Conservation (phyloP, 306 rosid species). For the Betula pendula region DNA sequence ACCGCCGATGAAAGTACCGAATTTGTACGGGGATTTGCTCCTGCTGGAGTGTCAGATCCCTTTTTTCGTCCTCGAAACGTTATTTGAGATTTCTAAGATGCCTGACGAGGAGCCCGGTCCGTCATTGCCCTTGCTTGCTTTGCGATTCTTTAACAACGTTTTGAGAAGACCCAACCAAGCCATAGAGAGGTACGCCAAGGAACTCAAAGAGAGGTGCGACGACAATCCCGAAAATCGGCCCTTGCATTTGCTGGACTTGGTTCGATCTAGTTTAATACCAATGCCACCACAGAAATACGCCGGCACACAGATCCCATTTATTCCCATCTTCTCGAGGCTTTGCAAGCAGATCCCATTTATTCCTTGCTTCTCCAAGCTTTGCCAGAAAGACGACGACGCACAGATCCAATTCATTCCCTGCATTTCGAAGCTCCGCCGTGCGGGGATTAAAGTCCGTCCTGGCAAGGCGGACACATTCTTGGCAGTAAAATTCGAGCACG, state of each 20-base stretch:
- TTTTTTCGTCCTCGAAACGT: conserved; percentile 23
- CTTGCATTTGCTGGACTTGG: too few species aligned
- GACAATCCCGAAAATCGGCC: too few species aligned
- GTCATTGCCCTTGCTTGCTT: conserved; percentile 24
- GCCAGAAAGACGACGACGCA: background rate
- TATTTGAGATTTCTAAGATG: conserved; percentile 25
- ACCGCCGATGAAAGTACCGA: too few species aligned
- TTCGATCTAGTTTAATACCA: conserved; percentile 35
- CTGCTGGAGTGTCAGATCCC: conserved; percentile 46
- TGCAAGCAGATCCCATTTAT: too few species aligned
- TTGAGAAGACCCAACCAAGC: conserved; percentile 20
- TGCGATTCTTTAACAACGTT: conserved; percentile 34
- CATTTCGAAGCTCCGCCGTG: conserved; percentile 40
- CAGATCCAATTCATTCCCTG: conserved; percentile 40
- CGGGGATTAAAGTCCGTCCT: conserved; percentile 28
- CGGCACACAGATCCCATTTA: too few species aligned
- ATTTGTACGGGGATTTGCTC: conserved; percentile 29
- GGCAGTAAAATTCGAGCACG: conserved; percentile 27
- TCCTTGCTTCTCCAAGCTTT: too few species aligned
- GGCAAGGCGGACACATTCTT: conserved; percentile 27
- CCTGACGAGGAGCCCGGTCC: conserved; percentile 4
- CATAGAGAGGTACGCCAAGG: conserved; percentile 7
- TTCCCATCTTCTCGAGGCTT: too few species aligned
- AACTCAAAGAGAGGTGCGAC: too few species aligned
- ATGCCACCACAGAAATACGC: background rate